Percentiles rank a stretch among this genome's conserved stretches.
Evolutionary conservation across 768 basidiomycete genomes (phyloP).

Genomic region (Tricholomella constricta): DNA sequence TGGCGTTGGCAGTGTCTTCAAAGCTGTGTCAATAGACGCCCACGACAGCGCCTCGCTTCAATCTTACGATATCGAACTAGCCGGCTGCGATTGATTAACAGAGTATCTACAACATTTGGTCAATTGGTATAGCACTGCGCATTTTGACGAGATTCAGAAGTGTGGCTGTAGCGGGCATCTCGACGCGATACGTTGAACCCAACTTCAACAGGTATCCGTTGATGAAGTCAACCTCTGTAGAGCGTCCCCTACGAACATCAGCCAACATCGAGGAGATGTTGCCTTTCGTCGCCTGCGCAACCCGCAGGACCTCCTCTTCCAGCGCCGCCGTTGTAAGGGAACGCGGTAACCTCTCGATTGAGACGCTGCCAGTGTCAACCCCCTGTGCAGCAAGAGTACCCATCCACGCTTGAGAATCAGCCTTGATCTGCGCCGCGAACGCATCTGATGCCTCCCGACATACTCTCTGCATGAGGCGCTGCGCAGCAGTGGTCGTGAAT

Average conservation of each 20-base stretch:
- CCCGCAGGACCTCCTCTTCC: slow-evolving; percentile 55
- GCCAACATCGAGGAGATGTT: slow-evolving; percentile 84
- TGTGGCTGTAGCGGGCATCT: slow-evolving; percentile 57
- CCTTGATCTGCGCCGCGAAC: slow-evolving; percentile 53
- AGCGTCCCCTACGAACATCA: slow-evolving; percentile 61
- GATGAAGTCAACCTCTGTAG: slow-evolving; percentile 80
- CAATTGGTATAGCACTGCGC: slow-evolving; percentile 56
- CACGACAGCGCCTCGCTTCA: slow-evolving; percentile 1
- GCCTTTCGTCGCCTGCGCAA: slow-evolving; percentile 56
- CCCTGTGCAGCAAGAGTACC: slow-evolving; percentile 29
- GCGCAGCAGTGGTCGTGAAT: slow-evolving; percentile 45
- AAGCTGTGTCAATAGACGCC: slow-evolving; percentile 3
- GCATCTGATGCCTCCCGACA: slow-evolving; percentile 71
- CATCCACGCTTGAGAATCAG: slow-evolving; percentile 41
- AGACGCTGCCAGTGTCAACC: slow-evolving; percentile 24
- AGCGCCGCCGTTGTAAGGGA: slow-evolving; percentile 49
- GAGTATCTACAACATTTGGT: slow-evolving; percentile 44
- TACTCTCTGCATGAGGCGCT: slow-evolving; percentile 50
- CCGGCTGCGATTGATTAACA: too few species aligned
- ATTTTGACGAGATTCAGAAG: slow-evolving; percentile 62
- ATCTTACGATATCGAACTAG: neutral
- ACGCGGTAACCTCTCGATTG: slow-evolving; percentile 44
- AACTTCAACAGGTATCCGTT: slow-evolving; percentile 78
- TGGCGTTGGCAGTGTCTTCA: neutral
- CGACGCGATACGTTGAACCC: slow-evolving; percentile 56